Base-by-base conservation (phyloP, 768 basidiomycete genomes). In the Lactarius deliciosus region DNA sequence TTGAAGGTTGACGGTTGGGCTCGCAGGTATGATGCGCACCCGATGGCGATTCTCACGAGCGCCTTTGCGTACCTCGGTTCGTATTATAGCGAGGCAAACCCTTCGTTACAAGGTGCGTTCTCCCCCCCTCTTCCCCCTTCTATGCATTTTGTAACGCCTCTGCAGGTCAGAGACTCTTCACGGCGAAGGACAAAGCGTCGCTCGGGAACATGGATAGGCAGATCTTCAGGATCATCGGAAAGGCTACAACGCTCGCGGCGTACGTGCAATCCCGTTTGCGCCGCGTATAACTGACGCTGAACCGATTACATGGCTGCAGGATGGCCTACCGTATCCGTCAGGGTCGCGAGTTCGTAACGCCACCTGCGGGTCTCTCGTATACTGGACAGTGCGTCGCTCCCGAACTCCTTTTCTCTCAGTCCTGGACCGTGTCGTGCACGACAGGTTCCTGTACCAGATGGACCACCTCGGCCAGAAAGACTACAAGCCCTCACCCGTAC, bases 301-400 rank as follows among this genome's bases (percentile, higher is more conserved):
- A 16, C 13, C 16, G 38, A 13, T 16, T 36, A 7, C 72, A 90
- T 43, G 30, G 18, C 16, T 54, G 10, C 72, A 91, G 90, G 3
- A 95, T 96, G 93, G 94, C 94, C 0, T 96, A 95, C 76, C 92
- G 94, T 36, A 85, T 96, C 40, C 89, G 94, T 47, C 92, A 94
- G 79, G 94, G 94, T 41, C 84, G 94, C 65, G 86, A 91, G 58
- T 96, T 96, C 72, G 92, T 95, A 20, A 84, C 82, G 0, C 92
- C 94, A 4, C 93, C 92, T 7, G 85, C 86, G 0, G 91, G 90
- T 0, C 81, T 94, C 60, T 90, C 87, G 72, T 95, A 95, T 71
- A 86, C 93, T 4, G 92, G 87, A 75, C 90, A 90, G 90, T 91
- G 73, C 71, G 86, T 80, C 32, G 15, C n/a, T 36, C 18, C 32